phyloP scores from a whole-genome alignment of 768 basidiomycete species.

The Russula griseocarnosa region DNA sequence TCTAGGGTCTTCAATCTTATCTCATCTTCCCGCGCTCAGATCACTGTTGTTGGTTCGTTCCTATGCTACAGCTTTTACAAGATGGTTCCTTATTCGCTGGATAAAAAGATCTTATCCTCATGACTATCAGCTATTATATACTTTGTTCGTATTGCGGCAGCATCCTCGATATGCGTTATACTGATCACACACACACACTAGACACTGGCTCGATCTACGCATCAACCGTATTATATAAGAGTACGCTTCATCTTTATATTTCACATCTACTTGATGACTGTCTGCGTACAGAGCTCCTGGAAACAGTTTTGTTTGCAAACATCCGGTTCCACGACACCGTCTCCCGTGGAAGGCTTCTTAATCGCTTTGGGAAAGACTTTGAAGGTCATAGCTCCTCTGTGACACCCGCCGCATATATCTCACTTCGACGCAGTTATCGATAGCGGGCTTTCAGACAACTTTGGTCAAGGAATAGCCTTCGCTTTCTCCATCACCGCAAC shows the following conservation, averaged over 20 bases:
- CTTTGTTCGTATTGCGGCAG: slow-evolving; percentile 51
- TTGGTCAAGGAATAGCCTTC: slow-evolving; percentile 72
- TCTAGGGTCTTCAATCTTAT: background rate
- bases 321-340: slow-evolving; percentile 93
- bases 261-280: slow-evolving; percentile 12
- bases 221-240: slow-evolving; percentile 70
- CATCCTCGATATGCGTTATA: slow-evolving; percentile 10
- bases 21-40: background rate
- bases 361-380: slow-evolving; percentile 87
- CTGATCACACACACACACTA: slow-evolving; percentile 28
- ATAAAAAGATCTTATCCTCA: slow-evolving; percentile 48
- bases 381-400: slow-evolving; percentile 45
- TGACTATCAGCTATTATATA: slow-evolving; percentile 62
- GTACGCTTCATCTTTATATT: slow-evolving; percentile 34
- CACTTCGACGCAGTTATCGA: slow-evolving; percentile 58
- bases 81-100: slow-evolving; percentile 3
- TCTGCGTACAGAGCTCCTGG: slow-evolving; percentile 51
- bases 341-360: slow-evolving; percentile 76
- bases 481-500: slow-evolving; percentile 68
- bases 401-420: background rate
- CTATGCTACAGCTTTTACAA: background rate
- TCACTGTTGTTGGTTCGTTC: slow-evolving; percentile 17
- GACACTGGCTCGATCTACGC: slow-evolving; percentile 81
- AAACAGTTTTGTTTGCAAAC: slow-evolving; percentile 79
- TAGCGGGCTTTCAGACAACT: slow-evolving; percentile 77